Base-by-base conservation (phyloP, 331 rosid genomes). In the Stylosanthes scabra region DNA sequence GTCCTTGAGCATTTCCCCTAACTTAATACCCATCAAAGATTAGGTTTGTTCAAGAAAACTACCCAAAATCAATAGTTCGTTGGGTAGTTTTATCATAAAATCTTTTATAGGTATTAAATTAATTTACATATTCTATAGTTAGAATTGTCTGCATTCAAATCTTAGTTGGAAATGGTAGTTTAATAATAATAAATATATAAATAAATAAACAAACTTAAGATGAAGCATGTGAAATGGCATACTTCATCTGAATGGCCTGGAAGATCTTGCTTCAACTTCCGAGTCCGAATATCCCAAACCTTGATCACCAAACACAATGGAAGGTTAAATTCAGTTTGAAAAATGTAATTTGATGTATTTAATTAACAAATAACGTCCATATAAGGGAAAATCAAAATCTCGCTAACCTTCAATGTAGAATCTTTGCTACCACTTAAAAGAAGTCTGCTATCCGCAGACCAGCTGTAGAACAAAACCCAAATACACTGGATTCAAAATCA, bases 161-260 rank as follows among this genome's bases (percentile, higher is more conserved):
- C n/a, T n/a, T n/a, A n/a, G n/a, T n/a, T n/a, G n/a, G n/a, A n/a
- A n/a, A n/a, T n/a, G n/a, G n/a, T n/a, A n/a, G n/a, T n/a, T n/a
- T n/a, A n/a, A 45, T 41, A 14, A 49, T 1, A 20, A 12, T 49
- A 12, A 49, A 11, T 3, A 49, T 2, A 31, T 5, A 31, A 31
- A 31, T 5, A 31, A 31, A 31, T 5, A 31, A 31, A 31, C 4
- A 31, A 14, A 52, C 13, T 11, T 9, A 44, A 10, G 2, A 8
- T 14, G 57, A 79, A 56, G 39, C 27, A 74, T 39, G 47, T 16
- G 4, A 59, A 66, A 8, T 47, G 41, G 55, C 79, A 58, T 90
- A 94, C 97, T 92, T 90, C 97, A 59, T 91, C 97, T 0, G 91
- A 90, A 78, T 95, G 97, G 74, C 99, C 99, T 9, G 99, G 99